Percentiles rank a stretch among this genome's conserved stretches.
phyloP scores from a whole-genome alignment of 2,329 filamentous ascomycete genomes.

The Escovopsis sp. region DNA sequence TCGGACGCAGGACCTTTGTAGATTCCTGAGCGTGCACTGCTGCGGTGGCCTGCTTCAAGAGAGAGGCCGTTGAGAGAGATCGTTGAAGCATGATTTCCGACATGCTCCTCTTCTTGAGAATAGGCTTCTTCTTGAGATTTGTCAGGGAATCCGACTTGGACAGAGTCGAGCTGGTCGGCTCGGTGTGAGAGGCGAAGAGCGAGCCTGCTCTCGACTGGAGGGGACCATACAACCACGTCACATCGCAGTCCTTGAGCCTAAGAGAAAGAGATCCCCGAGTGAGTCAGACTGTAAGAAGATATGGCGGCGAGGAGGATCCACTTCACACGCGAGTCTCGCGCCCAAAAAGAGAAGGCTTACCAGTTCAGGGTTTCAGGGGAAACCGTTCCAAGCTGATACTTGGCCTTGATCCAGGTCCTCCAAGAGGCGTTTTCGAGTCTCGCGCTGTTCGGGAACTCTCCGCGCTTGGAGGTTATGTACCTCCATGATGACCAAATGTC shows the following conservation, averaged over 20 bases:
- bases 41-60: slow-evolving; percentile 78
- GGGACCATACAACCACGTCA: slow-evolving; percentile 94
- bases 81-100: slow-evolving; percentile 88
- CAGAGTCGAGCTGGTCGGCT: slow-evolving; percentile 26
- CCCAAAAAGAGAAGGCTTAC: too few relatives aligned
- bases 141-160: slow-evolving; percentile 49
- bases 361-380: slow-evolving; percentile 89
- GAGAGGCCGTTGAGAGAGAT: slow-evolving; percentile 73
- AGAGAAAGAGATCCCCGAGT: slow-evolving; percentile 12
- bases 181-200: slow-evolving; percentile 29
- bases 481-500: slow-evolving; percentile 98
- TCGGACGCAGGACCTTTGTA: slow-evolving; percentile 32
- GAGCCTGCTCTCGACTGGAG: slow-evolving; percentile 57
- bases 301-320: too few relatives aligned
- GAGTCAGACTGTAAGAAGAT: neutral
- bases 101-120: slow-evolving; percentile 91
- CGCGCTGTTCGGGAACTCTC: slow-evolving; percentile 64
- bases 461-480: slow-evolving; percentile 69
- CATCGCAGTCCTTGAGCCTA: slow-evolving; percentile 93
- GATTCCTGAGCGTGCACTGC: slow-evolving; percentile 71
- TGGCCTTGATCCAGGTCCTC: slow-evolving; percentile 91
- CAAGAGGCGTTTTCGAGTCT: slow-evolving; percentile 91
- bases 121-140: slow-evolving; percentile 61
- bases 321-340: too few relatives aligned
- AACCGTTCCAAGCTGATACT: slow-evolving; percentile 73